Evolutionary conservation across 805 yeast genomes (phyloP).

Genomic region (Candida vartiovaarae): DNA sequence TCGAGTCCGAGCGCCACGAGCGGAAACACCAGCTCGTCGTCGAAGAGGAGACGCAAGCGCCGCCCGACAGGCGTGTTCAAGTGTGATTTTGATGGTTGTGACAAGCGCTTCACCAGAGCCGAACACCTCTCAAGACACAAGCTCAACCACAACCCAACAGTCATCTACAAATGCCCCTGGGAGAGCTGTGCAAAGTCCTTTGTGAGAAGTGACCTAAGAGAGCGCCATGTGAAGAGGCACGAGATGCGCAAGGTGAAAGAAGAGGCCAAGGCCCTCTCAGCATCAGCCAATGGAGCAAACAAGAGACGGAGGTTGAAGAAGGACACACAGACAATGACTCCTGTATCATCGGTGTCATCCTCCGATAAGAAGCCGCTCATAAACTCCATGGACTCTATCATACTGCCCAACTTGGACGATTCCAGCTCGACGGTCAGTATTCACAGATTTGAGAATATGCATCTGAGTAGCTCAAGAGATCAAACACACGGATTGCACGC

Average conservation of each 20-base stretch:
- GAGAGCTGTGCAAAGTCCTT: slow-evolving; percentile 51
- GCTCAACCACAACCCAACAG: slow-evolving; percentile 51
- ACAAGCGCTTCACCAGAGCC: slow-evolving; percentile 49
- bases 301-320: slow-evolving; percentile 7
- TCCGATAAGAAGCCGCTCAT: slow-evolving; percentile 14
- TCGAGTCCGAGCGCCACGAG: background rate
- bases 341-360: background rate
- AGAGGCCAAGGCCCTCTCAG: slow-evolving; percentile 18
- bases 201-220: slow-evolving; percentile 51
- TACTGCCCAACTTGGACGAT: slow-evolving; percentile 22
- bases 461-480: slow-evolving; percentile 24
- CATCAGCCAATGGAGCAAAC: slow-evolving; percentile 8
- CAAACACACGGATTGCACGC: slow-evolving; percentile 20
- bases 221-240: slow-evolving; percentile 40
- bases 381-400: slow-evolving; percentile 22
- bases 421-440: slow-evolving; percentile 12
- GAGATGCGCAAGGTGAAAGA: slow-evolving; percentile 25
- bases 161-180: slow-evolving; percentile 45
- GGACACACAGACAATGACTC: background rate
- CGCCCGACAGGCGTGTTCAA: slow-evolving; percentile 26
- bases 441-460: slow-evolving; percentile 18
- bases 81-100: slow-evolving; percentile 44
- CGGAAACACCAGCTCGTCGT: background rate
- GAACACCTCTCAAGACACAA: slow-evolving; percentile 62
- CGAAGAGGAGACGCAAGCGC: slow-evolving; percentile 17